Evolutionary conservation across 192 early-diverging fungal species (phyloP).

Genomic region (Coemansia sp.): DNA sequence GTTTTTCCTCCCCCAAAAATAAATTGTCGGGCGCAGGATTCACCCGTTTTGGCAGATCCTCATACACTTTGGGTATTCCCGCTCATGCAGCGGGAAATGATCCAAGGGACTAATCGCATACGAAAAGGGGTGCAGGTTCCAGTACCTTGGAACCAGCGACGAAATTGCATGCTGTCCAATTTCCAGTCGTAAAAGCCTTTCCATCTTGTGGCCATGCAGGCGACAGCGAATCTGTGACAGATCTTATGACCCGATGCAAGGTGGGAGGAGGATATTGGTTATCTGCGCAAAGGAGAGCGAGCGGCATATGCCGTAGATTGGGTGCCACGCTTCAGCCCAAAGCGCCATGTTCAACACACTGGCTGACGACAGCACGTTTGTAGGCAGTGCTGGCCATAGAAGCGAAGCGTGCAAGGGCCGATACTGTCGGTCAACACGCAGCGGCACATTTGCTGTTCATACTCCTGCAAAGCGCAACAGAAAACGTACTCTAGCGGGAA

Average conservation of each 20-base stretch:
- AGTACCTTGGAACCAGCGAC: constrained; percentile 5
- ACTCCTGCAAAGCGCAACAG: neutral
- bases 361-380: neutral
- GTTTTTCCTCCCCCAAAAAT: neutral
- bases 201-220: neutral
- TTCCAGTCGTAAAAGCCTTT: neutral
- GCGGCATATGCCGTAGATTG: neutral
- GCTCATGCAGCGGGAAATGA: constrained; percentile 2
- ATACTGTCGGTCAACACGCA: neutral
- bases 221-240: neutral
- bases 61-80: constrained; percentile 1
- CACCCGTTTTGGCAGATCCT: constrained; percentile 11
- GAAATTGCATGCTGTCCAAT: neutral
- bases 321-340: neutral
- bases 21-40: constrained; percentile 8
- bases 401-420: neutral
- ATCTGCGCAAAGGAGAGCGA: neutral
- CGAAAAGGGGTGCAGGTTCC: constrained; percentile 4
- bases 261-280: neutral
- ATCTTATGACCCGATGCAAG: neutral
- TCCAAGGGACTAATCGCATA: constrained; percentile 1
- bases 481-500: neutral
- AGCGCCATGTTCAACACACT: neutral
- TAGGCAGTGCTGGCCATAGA: too few species aligned
- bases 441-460: neutral